A percentile compares a stretch with the other conserved stretches of the same genome.
These are phyloP conservation scores for Areca catechu DNA, from an alignment of 176 grass and related monocot species.

Conservation along the genomic window DNA sequence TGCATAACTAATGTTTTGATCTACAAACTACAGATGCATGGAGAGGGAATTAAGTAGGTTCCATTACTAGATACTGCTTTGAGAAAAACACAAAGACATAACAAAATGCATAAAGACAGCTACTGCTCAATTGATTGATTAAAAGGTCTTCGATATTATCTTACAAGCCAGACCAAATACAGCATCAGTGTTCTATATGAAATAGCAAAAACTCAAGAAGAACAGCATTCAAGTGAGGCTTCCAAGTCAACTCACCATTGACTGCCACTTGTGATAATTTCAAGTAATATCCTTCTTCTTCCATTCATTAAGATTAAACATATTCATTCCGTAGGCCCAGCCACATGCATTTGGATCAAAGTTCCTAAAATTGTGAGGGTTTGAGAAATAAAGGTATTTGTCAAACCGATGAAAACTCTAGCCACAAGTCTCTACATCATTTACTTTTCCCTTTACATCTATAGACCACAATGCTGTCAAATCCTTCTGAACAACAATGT, in stretches of 20 bases:
- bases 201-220: too few relatives aligned
- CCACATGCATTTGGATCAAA: slow-evolving; percentile 95
- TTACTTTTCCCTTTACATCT: slow-evolving; percentile 89
- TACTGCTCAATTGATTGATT: too few relatives aligned
- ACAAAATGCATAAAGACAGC: too few relatives aligned
- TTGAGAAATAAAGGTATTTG: slow-evolving; percentile 98
- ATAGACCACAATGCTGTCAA: slow-evolving; percentile 88
- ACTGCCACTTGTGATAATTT: slow-evolving; percentile 98
- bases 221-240: too few relatives aligned
- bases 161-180: too few relatives aligned
- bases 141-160: too few relatives aligned
- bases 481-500: slow-evolving; percentile 99
- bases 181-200: too few relatives aligned
- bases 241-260: slow-evolving; percentile 29
- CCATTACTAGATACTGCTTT: too few relatives aligned
- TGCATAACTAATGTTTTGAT: too few relatives aligned
- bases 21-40: too few relatives aligned
- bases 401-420: slow-evolving; percentile 96
- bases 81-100: too few relatives aligned
- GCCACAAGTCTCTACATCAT: slow-evolving; percentile 86
- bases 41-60: too few relatives aligned
- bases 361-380: slow-evolving; percentile 83
- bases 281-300: slow-evolving; percentile 97
- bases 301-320: slow-evolving; percentile 90
- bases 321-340: slow-evolving; percentile 98